Evolutionary conservation across 1,284 basidiomycete genomes (phyloP).

Genomic region (Naganishia cerealis): DNA sequence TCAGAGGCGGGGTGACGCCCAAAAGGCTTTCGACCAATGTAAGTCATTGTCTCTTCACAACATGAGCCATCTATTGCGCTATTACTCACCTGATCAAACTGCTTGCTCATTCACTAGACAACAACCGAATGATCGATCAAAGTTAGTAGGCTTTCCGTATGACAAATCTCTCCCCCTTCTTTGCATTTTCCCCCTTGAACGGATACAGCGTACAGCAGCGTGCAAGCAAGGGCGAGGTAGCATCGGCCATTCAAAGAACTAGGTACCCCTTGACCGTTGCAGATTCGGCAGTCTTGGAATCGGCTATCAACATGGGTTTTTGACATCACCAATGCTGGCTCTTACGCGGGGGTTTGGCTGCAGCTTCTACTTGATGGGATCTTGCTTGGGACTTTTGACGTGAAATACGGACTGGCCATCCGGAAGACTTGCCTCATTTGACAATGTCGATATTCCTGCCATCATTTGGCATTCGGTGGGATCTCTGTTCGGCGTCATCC

Average conservation of each 20-base stretch:
- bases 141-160: conserved; percentile 77
- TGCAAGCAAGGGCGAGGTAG: conserved; percentile 19
- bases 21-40: conserved; percentile 84
- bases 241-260: background rate
- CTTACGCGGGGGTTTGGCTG: background rate
- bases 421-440: background rate
- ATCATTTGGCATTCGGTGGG: background rate
- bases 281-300: background rate
- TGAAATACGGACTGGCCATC: background rate
- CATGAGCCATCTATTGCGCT: background rate
- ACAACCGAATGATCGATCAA: conserved; percentile 98
- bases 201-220: conserved; percentile 18
- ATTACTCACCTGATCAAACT: conserved; percentile 21
- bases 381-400: background rate
- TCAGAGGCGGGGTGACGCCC: conserved; percentile 80
- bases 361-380: background rate
- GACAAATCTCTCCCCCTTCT: conserved; percentile 40
- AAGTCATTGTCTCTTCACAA: conserved; percentile 33
- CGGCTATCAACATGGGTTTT: background rate
- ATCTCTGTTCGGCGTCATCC: background rate
- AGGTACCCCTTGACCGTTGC: background rate
- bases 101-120: conserved; percentile 57
- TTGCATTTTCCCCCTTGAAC: conserved; percentile 9
- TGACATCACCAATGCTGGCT: background rate
- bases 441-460: background rate